Evolutionary conservation across 1,139 yeast genomes (phyloP).

Genomic region (Wickerhamomyces sp.): DNA sequence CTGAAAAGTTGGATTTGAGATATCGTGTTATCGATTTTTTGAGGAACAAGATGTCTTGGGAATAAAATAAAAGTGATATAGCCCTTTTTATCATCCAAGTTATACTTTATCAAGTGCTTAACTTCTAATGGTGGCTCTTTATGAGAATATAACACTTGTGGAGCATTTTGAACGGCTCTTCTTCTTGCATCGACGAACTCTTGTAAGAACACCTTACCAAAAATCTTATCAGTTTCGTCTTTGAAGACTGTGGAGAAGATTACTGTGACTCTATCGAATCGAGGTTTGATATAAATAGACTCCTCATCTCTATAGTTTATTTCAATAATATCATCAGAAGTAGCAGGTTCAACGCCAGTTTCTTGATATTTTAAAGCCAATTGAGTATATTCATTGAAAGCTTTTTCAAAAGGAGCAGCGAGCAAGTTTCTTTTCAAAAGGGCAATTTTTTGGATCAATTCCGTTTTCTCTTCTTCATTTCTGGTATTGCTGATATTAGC

Average conservation of each 20-base stretch:
- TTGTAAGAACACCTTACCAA: constrained; percentile 92
- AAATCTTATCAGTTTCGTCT: constrained; percentile 94
- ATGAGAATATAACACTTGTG: constrained; percentile 91
- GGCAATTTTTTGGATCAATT: constrained; percentile 60
- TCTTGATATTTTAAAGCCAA: constrained; percentile 55
- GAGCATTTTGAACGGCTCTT: constrained; percentile 95
- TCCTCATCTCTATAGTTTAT: constrained; percentile 92
- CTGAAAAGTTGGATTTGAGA: constrained; percentile 89
- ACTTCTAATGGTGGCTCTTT: constrained; percentile 93
- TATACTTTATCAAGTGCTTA: constrained; percentile 34
- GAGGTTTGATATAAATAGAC: constrained; percentile 84
- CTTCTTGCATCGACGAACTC: constrained; percentile 97
- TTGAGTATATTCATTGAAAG: constrained; percentile 73
- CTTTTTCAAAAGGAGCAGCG: constrained; percentile 90
- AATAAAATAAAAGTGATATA: constrained; percentile 74
- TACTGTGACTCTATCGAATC: constrained; percentile 94
- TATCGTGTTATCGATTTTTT: constrained; percentile 77
- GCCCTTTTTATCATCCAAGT: constrained; percentile 54
- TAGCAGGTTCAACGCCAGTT: constrained; percentile 40
- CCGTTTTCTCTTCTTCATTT: constrained; percentile 43
- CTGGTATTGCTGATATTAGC: constrained; percentile 29
- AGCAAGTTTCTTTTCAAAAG: constrained; percentile 79
- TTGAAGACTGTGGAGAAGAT: constrained; percentile 91
- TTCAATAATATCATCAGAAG: constrained; percentile 59
- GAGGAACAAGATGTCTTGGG: constrained; percentile 55